Conservation (phyloP, 352 stramenopile species). For the Aphanomyces invadans region DNA sequence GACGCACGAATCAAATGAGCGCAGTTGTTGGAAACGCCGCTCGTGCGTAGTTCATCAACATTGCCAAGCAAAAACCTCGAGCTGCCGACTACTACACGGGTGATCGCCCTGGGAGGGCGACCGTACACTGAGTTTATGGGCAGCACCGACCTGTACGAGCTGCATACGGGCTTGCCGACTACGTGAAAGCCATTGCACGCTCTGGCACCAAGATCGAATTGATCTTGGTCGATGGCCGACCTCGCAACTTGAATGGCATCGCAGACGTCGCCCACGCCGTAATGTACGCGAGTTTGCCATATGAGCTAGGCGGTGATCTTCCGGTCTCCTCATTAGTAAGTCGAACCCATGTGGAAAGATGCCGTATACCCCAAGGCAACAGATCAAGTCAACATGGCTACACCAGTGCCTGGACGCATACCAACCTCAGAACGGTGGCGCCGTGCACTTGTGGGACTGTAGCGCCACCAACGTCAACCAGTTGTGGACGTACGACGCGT, state of each 20-base stretch:
- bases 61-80: not conserved
- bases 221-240: conserved; percentile 54
- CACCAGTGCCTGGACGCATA: conserved; percentile 16
- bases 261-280: conserved; percentile 46
- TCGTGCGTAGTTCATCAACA: conserved; percentile 28
- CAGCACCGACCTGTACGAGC: conserved; percentile 4
- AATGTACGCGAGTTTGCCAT: conserved; percentile 60
- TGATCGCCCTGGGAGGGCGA: not conserved
- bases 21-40: not conserved
- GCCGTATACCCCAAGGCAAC: conserved; percentile 46
- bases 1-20: not conserved
- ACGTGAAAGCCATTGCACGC: conserved; percentile 46
- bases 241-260: conserved; percentile 41
- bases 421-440: conserved; percentile 40
- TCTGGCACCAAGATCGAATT: conserved; percentile 57
- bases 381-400: not conserved
- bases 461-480: conserved; percentile 47
- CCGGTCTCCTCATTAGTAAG: conserved; percentile 55
- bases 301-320: conserved; percentile 65
- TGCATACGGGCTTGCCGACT: conserved; percentile 53
- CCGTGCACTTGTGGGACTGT: conserved; percentile 51
- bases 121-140: not conserved
- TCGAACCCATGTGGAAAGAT: conserved; percentile 67
- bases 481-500: conserved; percentile 45
- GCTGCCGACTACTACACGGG: not conserved